A percentile compares a stretch with the other conserved stretches of the same genome.
These are phyloP conservation scores for Aegilops longissima DNA, from an alignment of 176 grass and related monocot species.

Conservation along the genomic window DNA sequence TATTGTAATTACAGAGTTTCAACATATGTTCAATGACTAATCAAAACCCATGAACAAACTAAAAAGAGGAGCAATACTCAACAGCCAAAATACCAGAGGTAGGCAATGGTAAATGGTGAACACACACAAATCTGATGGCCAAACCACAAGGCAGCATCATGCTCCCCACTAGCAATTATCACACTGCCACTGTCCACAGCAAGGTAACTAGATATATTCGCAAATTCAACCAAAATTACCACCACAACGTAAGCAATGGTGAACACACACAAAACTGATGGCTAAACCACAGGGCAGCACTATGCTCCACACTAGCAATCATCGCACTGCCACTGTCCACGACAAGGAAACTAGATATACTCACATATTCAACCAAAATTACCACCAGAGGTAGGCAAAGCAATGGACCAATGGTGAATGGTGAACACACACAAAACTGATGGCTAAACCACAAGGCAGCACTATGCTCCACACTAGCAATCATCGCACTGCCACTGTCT, in stretches of 20 bases:
- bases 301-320: conserved; percentile 12
- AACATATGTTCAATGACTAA: no score
- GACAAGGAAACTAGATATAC: background rate
- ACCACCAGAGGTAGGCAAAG: background rate
- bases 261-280: background rate
- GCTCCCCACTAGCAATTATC: no score
- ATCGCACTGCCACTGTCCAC: background rate
- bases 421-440: background rate
- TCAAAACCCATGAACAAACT: no score
- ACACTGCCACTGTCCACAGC: no score
- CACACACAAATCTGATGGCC: no score
- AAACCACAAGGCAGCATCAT: no score
- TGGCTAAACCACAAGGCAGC: background rate
- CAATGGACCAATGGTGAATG: background rate
- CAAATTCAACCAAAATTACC: background rate
- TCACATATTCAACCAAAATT: background rate
- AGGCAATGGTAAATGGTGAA: no score
- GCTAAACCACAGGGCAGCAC: background rate
- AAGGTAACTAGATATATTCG: no score
- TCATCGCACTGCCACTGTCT: background rate
- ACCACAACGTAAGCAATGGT: background rate
- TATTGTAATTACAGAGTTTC: no score
- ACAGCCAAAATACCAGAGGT: no score
- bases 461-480: conserved; percentile 22
- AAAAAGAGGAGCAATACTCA: no score